Percentiles rank a stretch among this genome's conserved stretches.
These are phyloP conservation scores for Chaetomium fimeti DNA, from an alignment of 495 filamentous ascomycete genomes.

Conservation along the genomic window DNA sequence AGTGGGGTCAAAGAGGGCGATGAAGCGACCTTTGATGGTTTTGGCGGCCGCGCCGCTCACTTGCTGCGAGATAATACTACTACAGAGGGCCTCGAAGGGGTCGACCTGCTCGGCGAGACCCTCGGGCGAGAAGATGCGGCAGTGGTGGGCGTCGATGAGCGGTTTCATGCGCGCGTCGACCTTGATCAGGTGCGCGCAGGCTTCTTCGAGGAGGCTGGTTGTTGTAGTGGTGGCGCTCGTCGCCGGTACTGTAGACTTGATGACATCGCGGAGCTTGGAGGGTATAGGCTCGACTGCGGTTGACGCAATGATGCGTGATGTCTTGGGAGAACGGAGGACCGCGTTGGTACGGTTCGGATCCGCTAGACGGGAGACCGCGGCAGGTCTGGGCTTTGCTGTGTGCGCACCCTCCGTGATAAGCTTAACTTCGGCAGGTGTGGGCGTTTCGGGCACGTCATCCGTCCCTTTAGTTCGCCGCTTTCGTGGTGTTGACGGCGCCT, in stretches of 20 bases:
- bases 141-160: conserved; percentile 73
- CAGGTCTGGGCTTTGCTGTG: conserved; percentile 37
- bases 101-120: conserved; percentile 81
- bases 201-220: conserved; percentile 71
- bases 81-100: conserved; percentile 78
- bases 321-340: conserved; percentile 73
- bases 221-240: conserved; percentile 64
- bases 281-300: conserved; percentile 51
- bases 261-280: conserved; percentile 46
- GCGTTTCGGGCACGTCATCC: conserved; percentile 36
- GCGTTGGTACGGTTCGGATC: conserved; percentile 62
- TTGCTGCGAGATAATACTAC: conserved; percentile 92
- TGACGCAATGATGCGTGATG: conserved; percentile 64
- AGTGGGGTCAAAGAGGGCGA: conserved; percentile 63
- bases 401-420: conserved; percentile 34
- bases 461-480: conserved; percentile 32
- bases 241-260: conserved; percentile 37
- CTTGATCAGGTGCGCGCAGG: conserved; percentile 71
- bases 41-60: conserved; percentile 89
- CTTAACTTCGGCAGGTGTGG: conserved; percentile 39
- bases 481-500: conserved; percentile 38
- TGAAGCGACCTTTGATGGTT: conserved; percentile 82
- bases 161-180: conserved; percentile 71
- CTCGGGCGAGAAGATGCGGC: conserved; percentile 74
- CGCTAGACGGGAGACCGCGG: conserved; percentile 47